phyloP scores from a whole-genome alignment of 352 stramenopile species.

The Phytophthora cajani region DNA sequence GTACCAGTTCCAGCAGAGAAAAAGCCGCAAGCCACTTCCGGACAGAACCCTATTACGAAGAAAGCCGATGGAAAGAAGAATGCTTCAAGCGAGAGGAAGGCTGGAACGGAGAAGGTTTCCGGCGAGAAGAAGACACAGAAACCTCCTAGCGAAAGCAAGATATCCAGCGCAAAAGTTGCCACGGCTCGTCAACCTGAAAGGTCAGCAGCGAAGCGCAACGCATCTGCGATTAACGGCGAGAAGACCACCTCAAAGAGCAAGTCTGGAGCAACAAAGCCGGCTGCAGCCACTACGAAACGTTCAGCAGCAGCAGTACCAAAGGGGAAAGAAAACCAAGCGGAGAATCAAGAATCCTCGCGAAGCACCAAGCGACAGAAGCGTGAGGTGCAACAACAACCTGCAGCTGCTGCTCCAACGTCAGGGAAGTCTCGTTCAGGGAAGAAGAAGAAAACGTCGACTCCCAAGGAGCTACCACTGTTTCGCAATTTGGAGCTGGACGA shows the following conservation, averaged over 20 bases:
- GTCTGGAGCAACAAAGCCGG: conserved; percentile 1
- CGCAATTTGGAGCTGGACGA: conserved; percentile 43
- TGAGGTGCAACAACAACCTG: conserved; percentile 8
- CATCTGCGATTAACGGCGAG: conserved; percentile 3
- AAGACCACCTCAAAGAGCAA: conserved; percentile 15
- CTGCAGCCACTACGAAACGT: conserved; percentile 28
- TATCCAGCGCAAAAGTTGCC: not conserved
- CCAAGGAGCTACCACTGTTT: conserved; percentile 34
- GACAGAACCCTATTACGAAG: conserved; percentile 5
- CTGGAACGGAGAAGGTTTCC: not conserved
- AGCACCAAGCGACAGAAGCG: conserved; percentile 35
- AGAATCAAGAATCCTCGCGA: conserved; percentile 11
- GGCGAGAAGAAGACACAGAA: conserved; percentile 11
- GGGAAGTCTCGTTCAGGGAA: conserved; percentile 22
- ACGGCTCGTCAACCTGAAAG: conserved; percentile 17
- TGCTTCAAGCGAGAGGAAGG: conserved; percentile 8
- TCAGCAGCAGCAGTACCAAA: not conserved
- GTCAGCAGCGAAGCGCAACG: conserved; percentile 21
- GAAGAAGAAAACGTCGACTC: conserved; percentile 21
- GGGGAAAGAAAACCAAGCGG: conserved; percentile 10
- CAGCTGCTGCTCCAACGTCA: conserved; percentile 2
- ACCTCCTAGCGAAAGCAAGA: conserved; percentile 8
- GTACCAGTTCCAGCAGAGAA: conserved; percentile 19
- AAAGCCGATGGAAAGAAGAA: conserved; percentile 17
- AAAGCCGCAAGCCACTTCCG: not conserved